Percentiles rank a stretch among this genome's conserved stretches.
Evolutionary conservation across 306 rosid species (phyloP).

Genomic region (Geum urbanum): DNA sequence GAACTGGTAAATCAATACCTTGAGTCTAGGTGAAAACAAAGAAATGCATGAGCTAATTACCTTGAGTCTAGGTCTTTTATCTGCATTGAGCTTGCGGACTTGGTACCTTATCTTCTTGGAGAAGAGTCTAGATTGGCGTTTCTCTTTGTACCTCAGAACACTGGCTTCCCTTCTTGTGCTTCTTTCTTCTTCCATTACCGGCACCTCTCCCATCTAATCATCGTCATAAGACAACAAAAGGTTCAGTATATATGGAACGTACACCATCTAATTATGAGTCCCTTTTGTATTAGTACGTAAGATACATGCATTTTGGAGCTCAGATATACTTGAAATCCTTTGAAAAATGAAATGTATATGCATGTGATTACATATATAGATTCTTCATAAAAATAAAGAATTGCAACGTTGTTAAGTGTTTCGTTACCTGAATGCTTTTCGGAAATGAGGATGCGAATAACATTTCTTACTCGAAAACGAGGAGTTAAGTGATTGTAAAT

Average conservation of each 20-base stretch:
- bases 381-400: not conserved
- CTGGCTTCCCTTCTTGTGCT: slow-evolving; percentile 68
- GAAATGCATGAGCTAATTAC: slow-evolving; percentile 22
- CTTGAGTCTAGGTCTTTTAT: slow-evolving; percentile 86
- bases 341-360: not conserved
- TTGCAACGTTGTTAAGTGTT: not conserved
- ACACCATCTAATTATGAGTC: not conserved
- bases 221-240: not conserved
- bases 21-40: slow-evolving; percentile 3
- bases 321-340: not conserved
- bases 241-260: no score
- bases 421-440: not conserved
- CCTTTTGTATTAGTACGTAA: not conserved
- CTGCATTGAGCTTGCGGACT: slow-evolving; percentile 83
- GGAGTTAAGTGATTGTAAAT: not conserved
- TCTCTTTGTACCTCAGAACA: slow-evolving; percentile 77
- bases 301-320: not conserved
- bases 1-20: slow-evolving; percentile 16
- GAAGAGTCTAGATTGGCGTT: slow-evolving; percentile 70
- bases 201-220: slow-evolving; percentile 76
- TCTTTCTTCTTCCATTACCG: slow-evolving; percentile 59
- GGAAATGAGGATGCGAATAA: not conserved
- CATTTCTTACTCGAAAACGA: not conserved
- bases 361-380: not conserved
- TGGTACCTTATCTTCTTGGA: slow-evolving; percentile 93